Percentiles rank a stretch among this genome's conserved stretches.
Evolutionary conservation across 2,329 filamentous ascomycete genomes (phyloP).

Genomic region (Podosphaera aphanis): DNA sequence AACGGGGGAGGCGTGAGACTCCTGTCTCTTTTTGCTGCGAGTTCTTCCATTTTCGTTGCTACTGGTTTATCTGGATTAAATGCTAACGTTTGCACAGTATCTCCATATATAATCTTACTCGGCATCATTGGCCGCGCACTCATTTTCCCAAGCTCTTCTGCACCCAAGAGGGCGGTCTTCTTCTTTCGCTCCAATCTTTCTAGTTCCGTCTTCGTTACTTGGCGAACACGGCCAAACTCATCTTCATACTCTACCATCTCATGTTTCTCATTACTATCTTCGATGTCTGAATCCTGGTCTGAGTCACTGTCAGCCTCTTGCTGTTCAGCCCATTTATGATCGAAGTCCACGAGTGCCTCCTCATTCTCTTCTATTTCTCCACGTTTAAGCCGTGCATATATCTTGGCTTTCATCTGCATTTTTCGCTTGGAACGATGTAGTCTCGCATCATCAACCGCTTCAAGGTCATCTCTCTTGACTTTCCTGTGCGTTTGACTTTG

Average conservation of each 20-base stretch:
- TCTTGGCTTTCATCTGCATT: constrained; percentile 72
- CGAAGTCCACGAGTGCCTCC: constrained; percentile 67
- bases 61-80: constrained; percentile 51
- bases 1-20: constrained; percentile 58
- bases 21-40: constrained; percentile 57
- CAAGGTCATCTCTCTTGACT: constrained; percentile 39
- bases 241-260: constrained; percentile 72
- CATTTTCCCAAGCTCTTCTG: constrained; percentile 42
- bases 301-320: constrained; percentile 19
- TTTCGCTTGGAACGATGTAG: constrained; percentile 46
- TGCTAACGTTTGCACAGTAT: constrained; percentile 60
- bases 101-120: constrained; percentile 55
- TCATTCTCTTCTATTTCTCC: constrained; percentile 46
- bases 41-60: constrained; percentile 46
- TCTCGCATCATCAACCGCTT: constrained; percentile 29
- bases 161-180: constrained; percentile 26
- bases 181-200: constrained; percentile 35
- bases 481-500: constrained; percentile 25
- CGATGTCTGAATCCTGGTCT: constrained; percentile 29
- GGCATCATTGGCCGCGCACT: constrained; percentile 45
- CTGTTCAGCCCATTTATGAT: constrained; percentile 75
- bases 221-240: constrained; percentile 70
- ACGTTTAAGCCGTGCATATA: constrained; percentile 76
- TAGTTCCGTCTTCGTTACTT: constrained; percentile 45
- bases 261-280: constrained; percentile 27